Percentiles rank a stretch among this genome's conserved stretches.
Evolutionary conservation across 2,329 filamentous ascomycete genomes (phyloP).

Genomic region (Magnaporthiopsis incrustans): DNA sequence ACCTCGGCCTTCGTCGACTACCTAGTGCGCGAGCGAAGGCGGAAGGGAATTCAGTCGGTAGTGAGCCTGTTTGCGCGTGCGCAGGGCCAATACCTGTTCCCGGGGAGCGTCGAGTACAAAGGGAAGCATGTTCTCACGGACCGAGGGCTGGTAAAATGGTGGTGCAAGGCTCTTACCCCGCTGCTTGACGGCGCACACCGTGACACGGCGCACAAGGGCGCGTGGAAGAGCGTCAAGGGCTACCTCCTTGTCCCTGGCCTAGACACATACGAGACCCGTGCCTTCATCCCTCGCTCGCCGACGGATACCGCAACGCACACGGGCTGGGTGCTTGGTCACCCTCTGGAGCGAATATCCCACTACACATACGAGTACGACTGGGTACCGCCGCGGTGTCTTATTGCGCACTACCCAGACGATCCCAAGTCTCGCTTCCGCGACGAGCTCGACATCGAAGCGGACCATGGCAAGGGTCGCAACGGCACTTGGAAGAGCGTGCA

Average conservation of each 20-base stretch:
- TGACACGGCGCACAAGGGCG: conserved; percentile 17
- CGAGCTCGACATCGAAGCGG: conserved; percentile 79
- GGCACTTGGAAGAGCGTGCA: conserved; percentile 78
- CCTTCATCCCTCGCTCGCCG: conserved; percentile 59
- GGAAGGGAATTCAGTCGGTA: conserved; percentile 59
- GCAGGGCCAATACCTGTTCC: conserved; percentile 91
- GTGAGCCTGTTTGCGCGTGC: conserved; percentile 88
- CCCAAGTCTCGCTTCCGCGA: conserved; percentile 85
- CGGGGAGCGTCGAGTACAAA: conserved; percentile 75
- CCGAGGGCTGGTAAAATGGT: conserved; percentile 86
- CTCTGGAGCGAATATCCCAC: conserved; percentile 58
- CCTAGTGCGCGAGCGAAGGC: conserved; percentile 59
- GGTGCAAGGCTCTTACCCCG: conserved; percentile 81
- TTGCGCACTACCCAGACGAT: conserved; percentile 90
- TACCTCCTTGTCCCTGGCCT: conserved; percentile 85
- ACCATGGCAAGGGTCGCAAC: conserved; percentile 46
- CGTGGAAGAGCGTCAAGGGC: conserved; percentile 51
- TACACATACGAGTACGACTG: conserved; percentile 48
- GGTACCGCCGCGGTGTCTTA: conserved; percentile 72
- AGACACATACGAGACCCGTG: conserved; percentile 70
- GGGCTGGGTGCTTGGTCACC: conserved; percentile 63
- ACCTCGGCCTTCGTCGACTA: conserved; percentile 69
- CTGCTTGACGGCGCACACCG: conserved; percentile 41
- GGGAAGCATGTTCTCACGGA: conserved; percentile 91
- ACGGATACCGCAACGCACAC: conserved; percentile 31